Base-by-base conservation (phyloP, 2,329 filamentous ascomycete genomes). In the Nothopassalora personata region DNA sequence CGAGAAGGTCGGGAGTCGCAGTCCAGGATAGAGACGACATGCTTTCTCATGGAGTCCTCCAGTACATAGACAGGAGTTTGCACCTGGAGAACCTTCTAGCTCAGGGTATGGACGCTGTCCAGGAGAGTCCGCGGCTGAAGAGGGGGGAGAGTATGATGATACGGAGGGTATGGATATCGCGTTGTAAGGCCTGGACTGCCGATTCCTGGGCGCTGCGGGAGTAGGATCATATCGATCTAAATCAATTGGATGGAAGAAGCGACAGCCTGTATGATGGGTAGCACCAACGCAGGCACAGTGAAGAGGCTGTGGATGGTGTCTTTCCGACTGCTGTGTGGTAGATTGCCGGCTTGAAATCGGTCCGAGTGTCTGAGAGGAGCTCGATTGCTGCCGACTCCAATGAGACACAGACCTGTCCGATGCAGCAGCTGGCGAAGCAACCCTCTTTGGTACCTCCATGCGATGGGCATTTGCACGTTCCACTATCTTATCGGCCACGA, bases 401-500 rank as follows among this genome's bases (percentile, higher is more conserved):
- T n/a, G n/a, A n/a, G n/a, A n/a, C n/a, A n/a, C n/a, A n/a, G n/a
- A n/a, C n/a, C n/a, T n/a, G n/a, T n/a, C n/a, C n/a, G n/a, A 55
- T n/a, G 45, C 30, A 10, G 30, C 50, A 13, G 31, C 45, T 9
- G 48, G 31, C 23, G 58, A 34, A 13, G 19, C 27, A 31, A 54
- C n/a, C 18, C 27, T 51, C 5, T n/a, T 19, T 43, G 33, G 34
- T 31, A 18, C 28, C 30, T 13, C 28, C 49, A 51, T 31, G 10
- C 5, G 28, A 31, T 19, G 23, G 34, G n/a, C 30, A n/a, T 56
- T 54, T 9, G 65, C 66, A 39, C 64, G 64, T 36, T 49, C 58
- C 5, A 70, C 60, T n/a, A 71, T 60, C 50, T 64, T 71, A 43
- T 87, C 84, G 2, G 93, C 88, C 4, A 96, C 80, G 2, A 82